Evolutionary conservation across 2,329 filamentous ascomycete species (phyloP).

Genomic region (Alternaria atra): DNA sequence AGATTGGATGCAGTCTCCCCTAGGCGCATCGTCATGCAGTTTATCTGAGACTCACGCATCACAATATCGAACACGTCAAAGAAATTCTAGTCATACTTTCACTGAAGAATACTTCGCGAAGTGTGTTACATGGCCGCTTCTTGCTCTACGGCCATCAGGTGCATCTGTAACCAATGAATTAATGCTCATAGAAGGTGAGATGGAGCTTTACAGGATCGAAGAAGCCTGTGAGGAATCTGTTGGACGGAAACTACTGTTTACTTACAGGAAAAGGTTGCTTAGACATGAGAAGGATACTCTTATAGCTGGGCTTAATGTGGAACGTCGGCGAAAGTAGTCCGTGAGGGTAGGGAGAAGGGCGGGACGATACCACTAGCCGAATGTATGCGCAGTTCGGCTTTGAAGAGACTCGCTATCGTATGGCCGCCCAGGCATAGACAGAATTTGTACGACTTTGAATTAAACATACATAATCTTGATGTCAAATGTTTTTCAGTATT

Average conservation of each 20-base stretch:
- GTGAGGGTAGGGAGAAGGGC: not conserved
- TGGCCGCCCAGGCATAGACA: not conserved
- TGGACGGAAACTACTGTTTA: not conserved
- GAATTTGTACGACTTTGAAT: not conserved
- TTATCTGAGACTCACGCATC: not conserved
- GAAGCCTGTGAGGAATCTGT: slow-evolving; percentile 1
- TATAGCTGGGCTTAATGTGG: not conserved
- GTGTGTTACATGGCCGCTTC: not conserved
- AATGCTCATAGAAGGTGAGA: not conserved
- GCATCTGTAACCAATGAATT: not conserved
- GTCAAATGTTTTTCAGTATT: no score
- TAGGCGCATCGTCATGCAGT: not conserved
- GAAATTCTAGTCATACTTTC: not conserved
- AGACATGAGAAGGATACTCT: not conserved
- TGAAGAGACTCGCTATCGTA: not conserved
- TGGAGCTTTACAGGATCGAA: not conserved
- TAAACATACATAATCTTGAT: no score
- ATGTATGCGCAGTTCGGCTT: no score
- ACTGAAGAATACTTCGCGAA: not conserved
- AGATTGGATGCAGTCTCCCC: not conserved
- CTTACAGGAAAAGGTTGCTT: not conserved
- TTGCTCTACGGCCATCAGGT: not conserved
- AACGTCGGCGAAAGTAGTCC: not conserved
- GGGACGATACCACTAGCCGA: no score
- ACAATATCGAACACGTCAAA: not conserved